These are phyloP conservation scores for Leccinum angustisporum DNA, from an alignment of 1,284 basidiomycete species.

Conservation along the genomic window DNA sequence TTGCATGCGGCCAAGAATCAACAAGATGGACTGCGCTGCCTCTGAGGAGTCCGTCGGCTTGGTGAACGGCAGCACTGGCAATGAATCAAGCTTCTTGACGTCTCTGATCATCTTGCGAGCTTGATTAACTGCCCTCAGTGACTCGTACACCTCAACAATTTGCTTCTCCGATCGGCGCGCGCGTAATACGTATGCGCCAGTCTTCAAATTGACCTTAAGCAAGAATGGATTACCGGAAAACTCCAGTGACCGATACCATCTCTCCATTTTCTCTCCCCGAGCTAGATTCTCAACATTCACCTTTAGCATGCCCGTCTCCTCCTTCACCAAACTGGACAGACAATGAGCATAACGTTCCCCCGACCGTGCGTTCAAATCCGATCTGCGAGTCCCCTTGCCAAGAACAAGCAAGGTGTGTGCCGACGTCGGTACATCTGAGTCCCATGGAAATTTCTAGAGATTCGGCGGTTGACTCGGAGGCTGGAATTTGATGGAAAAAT, in stretches of 20 bases:
- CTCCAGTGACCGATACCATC: conserved; percentile 49
- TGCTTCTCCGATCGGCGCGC: conserved; percentile 42
- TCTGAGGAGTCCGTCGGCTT: conserved; percentile 25
- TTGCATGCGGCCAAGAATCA: conserved; percentile 51
- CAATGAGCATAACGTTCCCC: conserved; percentile 24
- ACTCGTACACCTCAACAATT: conserved; percentile 44
- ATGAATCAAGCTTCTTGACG: conserved; percentile 41
- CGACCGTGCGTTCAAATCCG: conserved; percentile 14
- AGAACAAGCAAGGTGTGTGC: too few relatives aligned
- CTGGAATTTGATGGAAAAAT: background rate
- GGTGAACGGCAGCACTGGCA: conserved; percentile 7
- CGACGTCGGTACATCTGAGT: too few relatives aligned
- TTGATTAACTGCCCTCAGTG: conserved; percentile 33
- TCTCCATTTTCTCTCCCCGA: conserved; percentile 46
- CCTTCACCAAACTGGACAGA: conserved; percentile 41
- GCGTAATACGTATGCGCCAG: conserved; percentile 38
- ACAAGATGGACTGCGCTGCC: conserved; percentile 38
- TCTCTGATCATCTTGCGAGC: conserved; percentile 43
- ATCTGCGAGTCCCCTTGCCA: too few relatives aligned
- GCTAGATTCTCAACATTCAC: conserved; percentile 56
- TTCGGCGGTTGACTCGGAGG: background rate
- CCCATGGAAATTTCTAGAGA: too few relatives aligned
- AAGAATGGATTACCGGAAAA: conserved; percentile 36
- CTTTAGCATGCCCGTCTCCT: conserved; percentile 52
- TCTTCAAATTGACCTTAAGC: conserved; percentile 33